These are phyloP conservation scores for Xylariaceae sp. DNA, from an alignment of 2,329 filamentous ascomycete genomes.

Conservation along the genomic window DNA sequence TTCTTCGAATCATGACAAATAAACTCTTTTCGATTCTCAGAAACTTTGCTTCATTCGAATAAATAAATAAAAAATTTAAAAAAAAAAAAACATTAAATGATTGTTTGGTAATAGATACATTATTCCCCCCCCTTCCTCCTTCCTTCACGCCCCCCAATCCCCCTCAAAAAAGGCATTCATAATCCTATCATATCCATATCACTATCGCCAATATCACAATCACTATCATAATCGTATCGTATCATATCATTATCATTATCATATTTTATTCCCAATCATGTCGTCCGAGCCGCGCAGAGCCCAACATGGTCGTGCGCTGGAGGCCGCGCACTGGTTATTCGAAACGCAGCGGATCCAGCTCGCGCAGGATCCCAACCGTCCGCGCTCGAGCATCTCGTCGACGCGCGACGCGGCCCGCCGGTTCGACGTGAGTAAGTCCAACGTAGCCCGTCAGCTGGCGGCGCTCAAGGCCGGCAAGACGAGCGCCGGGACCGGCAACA, in stretches of 20 bases:
- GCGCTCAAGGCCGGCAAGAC: constrained; percentile 11
- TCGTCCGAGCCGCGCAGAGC: constrained; percentile 5
- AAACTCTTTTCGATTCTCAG: neutral
- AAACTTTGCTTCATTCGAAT: neutral
- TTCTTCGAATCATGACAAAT: neutral
- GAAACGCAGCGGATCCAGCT: constrained; percentile 11
- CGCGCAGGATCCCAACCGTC: constrained; percentile 11
- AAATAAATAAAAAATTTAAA: too few relatives aligned
- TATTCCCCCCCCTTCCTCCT: too few relatives aligned
- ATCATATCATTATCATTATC: too few relatives aligned
- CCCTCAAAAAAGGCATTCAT: too few relatives aligned
- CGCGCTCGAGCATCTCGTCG: constrained; percentile 8
- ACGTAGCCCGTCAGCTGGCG: constrained; percentile 8
- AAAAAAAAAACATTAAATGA: neutral
- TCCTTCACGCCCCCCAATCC: too few relatives aligned
- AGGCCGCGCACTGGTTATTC: constrained; percentile 13
- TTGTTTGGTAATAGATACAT: neutral
- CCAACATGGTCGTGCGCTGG: constrained; percentile 1
- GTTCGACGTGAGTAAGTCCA: constrained; percentile 12
- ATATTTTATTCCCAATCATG: neutral
- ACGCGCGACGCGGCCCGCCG: constrained; percentile 5
- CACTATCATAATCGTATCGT: too few relatives aligned
- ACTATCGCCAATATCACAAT: too few relatives aligned
- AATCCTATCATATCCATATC: too few relatives aligned
- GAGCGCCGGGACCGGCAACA: neutral